These are phyloP conservation scores for Musa beccarii DNA, from an alignment of 176 grass and related monocot genomes.

Conservation along the genomic window DNA sequence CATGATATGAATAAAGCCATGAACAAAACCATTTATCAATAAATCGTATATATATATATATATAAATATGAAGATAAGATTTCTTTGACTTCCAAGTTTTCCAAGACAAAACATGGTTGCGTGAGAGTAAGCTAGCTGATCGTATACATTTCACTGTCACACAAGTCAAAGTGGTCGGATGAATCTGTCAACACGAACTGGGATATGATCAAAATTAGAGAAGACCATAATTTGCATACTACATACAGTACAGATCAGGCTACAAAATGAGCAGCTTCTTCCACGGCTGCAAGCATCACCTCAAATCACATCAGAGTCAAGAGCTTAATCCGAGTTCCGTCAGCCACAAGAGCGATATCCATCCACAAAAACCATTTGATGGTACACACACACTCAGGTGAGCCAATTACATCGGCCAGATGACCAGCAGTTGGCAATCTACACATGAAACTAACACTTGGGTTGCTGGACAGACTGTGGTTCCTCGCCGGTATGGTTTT, in stretches of 20 bases:
- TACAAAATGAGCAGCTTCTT: background rate
- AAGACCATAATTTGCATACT: background rate
- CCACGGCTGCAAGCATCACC: background rate
- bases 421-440: no score
- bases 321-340: background rate
- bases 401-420: background rate
- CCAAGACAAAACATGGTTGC: no score
- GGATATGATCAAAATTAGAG: background rate
- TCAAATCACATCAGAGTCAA: background rate
- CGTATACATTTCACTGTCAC: no score
- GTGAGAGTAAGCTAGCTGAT: no score
- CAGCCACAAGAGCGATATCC: background rate
- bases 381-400: no score
- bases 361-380: background rate
- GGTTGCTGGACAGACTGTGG: constrained; percentile 13
- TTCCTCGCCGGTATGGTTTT: constrained; percentile 28
- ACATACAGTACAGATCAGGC: background rate
- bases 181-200: background rate
- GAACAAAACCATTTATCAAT: no score
- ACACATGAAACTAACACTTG: background rate
- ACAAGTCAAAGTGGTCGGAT: background rate
- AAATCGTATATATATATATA: no score
- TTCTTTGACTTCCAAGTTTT: no score
- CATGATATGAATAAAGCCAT: no score
- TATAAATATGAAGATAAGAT: no score